These are phyloP conservation scores for Phaeophleospora eucalypticola DNA, from an alignment of 2,329 filamentous ascomycete species.

Conservation along the genomic window DNA sequence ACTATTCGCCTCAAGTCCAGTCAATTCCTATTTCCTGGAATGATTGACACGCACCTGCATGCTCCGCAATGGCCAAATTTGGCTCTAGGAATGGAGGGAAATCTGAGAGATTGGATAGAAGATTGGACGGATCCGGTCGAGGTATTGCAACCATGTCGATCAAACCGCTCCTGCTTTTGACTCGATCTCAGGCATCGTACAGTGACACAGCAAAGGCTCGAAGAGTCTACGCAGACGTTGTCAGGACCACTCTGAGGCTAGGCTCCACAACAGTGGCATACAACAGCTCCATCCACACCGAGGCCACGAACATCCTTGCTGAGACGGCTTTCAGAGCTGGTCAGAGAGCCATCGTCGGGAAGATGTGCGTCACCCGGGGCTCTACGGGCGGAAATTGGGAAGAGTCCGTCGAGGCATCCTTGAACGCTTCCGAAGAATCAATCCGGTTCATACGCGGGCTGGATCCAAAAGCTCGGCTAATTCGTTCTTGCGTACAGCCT, in stretches of 20 bases:
- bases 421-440: conserved; percentile 24
- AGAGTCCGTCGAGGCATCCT: conserved; percentile 16
- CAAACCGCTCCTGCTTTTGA: no score
- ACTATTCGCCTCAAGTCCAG: conserved; percentile 37
- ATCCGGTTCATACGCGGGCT: conserved; percentile 26
- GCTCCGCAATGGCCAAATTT: conserved; percentile 55
- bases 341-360: conserved; percentile 59
- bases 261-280: conserved; percentile 61
- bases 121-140: conserved; percentile 22
- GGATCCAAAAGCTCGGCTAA: conserved; percentile 17
- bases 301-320: conserved; percentile 55
- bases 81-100: conserved; percentile 39
- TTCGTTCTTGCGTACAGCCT: conserved; percentile 34
- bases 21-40: conserved; percentile 56
- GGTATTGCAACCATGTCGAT: no score
- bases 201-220: conserved; percentile 38
- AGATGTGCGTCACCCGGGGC: conserved; percentile 60
- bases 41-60: conserved; percentile 66
- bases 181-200: conserved; percentile 41
- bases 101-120: conserved; percentile 54
- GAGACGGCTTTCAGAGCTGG: conserved; percentile 51
- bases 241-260: conserved; percentile 57
- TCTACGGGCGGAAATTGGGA: conserved; percentile 32
- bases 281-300: conserved; percentile 55
- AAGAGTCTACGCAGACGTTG: conserved; percentile 47